These are phyloP conservation scores for Alternaria arbusti DNA, from an alignment of 2,329 filamentous ascomycete species.

Conservation along the genomic window DNA sequence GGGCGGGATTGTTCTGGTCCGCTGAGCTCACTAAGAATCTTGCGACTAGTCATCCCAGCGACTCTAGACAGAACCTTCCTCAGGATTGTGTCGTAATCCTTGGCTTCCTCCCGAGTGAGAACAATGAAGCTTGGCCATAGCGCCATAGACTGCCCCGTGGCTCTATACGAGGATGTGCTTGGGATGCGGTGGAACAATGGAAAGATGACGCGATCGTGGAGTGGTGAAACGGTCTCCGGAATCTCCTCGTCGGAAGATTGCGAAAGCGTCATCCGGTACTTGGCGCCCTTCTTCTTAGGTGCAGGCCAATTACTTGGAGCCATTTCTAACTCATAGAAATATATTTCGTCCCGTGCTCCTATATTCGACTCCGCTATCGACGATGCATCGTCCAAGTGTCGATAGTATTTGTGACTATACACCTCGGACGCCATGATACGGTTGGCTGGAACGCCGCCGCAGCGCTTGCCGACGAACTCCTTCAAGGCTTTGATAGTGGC, in stretches of 20 bases:
- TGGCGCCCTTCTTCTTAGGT: slow-evolving; percentile 56
- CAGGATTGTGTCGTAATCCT: slow-evolving; percentile 72
- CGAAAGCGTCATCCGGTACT: slow-evolving; percentile 54
- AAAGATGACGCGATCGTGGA: slow-evolving; percentile 71
- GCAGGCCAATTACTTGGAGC: slow-evolving; percentile 78
- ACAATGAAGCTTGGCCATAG: slow-evolving; percentile 72
- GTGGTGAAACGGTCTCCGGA: slow-evolving; percentile 63
- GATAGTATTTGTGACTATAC: slow-evolving; percentile 85
- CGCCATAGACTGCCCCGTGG: slow-evolving; percentile 44
- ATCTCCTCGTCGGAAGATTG: slow-evolving; percentile 56
- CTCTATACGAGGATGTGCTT: slow-evolving; percentile 40
- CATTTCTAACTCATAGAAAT: slow-evolving; percentile 78
- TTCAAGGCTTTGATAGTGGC: slow-evolving; percentile 73
- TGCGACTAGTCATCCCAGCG: slow-evolving; percentile 75
- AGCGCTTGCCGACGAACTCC: slow-evolving; percentile 63
- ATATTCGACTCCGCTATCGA: slow-evolving; percentile 76
- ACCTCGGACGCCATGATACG: slow-evolving; percentile 82
- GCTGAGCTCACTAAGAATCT: slow-evolving; percentile 63
- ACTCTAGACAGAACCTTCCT: slow-evolving; percentile 81
- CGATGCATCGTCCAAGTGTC: slow-evolving; percentile 72
- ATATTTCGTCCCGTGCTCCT: slow-evolving; percentile 65
- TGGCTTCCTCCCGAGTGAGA: slow-evolving; percentile 74
- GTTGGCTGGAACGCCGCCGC: slow-evolving; percentile 60
- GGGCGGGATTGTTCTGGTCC: slow-evolving; percentile 55
- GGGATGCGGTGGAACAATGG: slow-evolving; percentile 70